Conservation (phyloP, 331 rosid species). For the Telfairia occidentalis region DNA sequence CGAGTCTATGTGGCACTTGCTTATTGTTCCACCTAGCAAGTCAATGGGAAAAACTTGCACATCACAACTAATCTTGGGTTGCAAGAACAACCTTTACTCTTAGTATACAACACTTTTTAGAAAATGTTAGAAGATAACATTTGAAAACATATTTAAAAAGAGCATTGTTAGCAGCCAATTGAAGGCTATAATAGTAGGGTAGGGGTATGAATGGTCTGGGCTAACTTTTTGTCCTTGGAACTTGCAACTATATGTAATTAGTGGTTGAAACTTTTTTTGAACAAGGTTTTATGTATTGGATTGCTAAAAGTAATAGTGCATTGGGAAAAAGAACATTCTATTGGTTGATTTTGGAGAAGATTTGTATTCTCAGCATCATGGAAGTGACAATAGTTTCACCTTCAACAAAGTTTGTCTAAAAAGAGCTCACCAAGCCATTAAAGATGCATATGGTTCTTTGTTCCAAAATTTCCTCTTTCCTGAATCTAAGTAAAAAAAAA, state of each 20-base stretch:
- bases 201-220: neutral
- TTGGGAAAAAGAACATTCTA: slow-evolving; percentile 6
- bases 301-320: neutral
- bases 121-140: neutral
- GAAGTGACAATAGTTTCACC: slow-evolving; percentile 26
- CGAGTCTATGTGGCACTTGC: no score
- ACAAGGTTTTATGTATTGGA: slow-evolving; percentile 23
- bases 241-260: no score
- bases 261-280: neutral
- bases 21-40: neutral
- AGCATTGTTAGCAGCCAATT: neutral
- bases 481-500: neutral
- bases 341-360: slow-evolving; percentile 26
- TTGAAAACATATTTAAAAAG: no score
- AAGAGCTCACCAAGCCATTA: slow-evolving; percentile 35
- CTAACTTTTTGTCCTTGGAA: neutral
- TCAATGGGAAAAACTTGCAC: no score
- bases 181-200: neutral
- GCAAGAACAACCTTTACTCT: no score
- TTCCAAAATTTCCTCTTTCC: slow-evolving; percentile 31
- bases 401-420: slow-evolving; percentile 35
- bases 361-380: slow-evolving; percentile 12
- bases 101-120: no score
- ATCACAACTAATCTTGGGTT: no score
- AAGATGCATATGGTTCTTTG: slow-evolving; percentile 15